Evolutionary conservation across 148 eudicot genomes (phyloP).

Genomic region (Spergularia bocconei): DNA sequence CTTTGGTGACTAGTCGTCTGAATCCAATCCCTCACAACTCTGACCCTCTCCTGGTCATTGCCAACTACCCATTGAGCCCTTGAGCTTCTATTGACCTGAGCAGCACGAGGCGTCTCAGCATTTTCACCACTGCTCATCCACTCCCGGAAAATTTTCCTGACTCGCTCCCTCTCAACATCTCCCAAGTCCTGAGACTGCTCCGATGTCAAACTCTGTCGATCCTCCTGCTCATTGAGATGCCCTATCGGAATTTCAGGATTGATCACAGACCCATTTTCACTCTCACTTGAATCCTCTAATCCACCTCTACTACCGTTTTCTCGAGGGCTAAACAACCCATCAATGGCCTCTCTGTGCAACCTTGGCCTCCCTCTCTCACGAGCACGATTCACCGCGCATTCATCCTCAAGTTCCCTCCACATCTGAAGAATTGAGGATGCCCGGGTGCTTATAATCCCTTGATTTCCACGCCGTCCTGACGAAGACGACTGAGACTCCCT

Average conservation of each 20-base stretch:
- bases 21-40: conserved; percentile 62
- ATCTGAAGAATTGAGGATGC: conserved; percentile 69
- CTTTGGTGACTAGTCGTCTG: conserved; percentile 47
- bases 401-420: conserved; percentile 86
- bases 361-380: conserved; percentile 32
- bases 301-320: conserved; percentile 34
- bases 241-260: conserved; percentile 27
- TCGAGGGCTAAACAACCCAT: conserved; percentile 31
- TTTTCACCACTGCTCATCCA: conserved; percentile 58
- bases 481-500: conserved; percentile 55
- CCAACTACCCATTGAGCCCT: conserved; percentile 52
- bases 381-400: conserved; percentile 44
- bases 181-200: conserved; percentile 69
- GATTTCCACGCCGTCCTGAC: conserved; percentile 37
- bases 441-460: conserved; percentile 46
- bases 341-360: conserved; percentile 28
- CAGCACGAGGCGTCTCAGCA: conserved; percentile 32
- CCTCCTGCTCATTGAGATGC: conserved; percentile 43
- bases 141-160: conserved; percentile 57
- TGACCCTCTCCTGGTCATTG: conserved; percentile 58
- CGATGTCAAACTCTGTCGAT: conserved; percentile 47
- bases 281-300: conserved; percentile 37
- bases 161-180: conserved; percentile 62
- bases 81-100: conserved; percentile 35
- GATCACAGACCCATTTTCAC: conserved; percentile 38